These are phyloP conservation scores for Cornus florida DNA, from an alignment of 148 eudicot species.

Conservation along the genomic window DNA sequence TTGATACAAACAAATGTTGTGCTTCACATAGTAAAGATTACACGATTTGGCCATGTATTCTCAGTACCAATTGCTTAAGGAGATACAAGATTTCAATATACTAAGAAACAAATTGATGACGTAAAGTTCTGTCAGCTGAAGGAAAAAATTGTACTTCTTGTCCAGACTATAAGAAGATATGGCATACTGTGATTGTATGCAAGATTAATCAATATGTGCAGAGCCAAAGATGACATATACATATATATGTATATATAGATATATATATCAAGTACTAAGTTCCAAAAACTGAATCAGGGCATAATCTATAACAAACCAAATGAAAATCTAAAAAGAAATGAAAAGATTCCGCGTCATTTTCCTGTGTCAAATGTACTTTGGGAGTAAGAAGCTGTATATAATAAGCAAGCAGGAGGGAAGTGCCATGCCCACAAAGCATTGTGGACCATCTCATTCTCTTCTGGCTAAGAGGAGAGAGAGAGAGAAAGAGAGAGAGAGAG, in stretches of 20 bases:
- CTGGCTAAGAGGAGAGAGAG: neutral
- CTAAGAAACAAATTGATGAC: neutral
- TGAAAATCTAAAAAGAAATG: neutral
- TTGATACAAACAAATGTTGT: neutral
- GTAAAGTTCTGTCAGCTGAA: neutral
- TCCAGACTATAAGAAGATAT: neutral
- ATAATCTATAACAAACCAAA: neutral
- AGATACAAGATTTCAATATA: too few species aligned
- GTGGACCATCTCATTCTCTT: neutral
- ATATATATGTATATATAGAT: neutral
- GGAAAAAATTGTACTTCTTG: neutral
- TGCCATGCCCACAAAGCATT: slow-evolving; percentile 5
- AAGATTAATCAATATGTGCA: neutral
- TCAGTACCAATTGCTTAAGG: neutral
- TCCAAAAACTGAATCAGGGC: slow-evolving; percentile 8
- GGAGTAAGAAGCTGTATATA: neutral
- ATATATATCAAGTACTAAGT: neutral
- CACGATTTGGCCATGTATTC: neutral
- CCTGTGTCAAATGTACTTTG: neutral
- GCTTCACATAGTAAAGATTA: neutral
- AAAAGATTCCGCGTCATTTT: slow-evolving; percentile 7
- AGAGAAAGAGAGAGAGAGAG: neutral
- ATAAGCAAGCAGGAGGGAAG: slow-evolving; percentile 1
- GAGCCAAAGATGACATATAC: neutral
- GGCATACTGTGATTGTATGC: neutral